Conservation (phyloP, 805 yeast genomes). For the Phaffomyces thermotolerans region DNA sequence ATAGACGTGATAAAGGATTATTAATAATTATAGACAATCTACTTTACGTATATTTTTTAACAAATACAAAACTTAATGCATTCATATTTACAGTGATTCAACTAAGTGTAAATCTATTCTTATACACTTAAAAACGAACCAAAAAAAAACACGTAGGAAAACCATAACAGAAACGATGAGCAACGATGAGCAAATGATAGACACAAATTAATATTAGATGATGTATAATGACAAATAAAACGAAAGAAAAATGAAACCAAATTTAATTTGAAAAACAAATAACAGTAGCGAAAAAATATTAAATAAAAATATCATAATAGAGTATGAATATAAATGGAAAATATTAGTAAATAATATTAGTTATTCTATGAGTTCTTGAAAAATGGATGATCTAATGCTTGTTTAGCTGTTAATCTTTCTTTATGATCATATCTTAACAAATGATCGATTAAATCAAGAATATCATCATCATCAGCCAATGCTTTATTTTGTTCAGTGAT, state of each 20-base stretch:
- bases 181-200: not conserved
- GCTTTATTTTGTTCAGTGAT: constrained; percentile 63
- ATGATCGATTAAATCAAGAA: constrained; percentile 74
- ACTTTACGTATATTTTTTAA: not conserved
- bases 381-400: constrained; percentile 69
- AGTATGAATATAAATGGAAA: too few species aligned
- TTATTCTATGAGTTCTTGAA: constrained; percentile 21
- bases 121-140: not conserved
- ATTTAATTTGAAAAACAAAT: not conserved
- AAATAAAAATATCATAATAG: not conserved
- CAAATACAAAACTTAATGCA: too few species aligned
- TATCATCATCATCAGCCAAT: constrained; percentile 59
- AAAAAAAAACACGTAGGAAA: not conserved
- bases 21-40: not conserved
- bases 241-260: not conserved
- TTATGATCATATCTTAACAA: constrained; percentile 82
- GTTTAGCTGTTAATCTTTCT: constrained; percentile 79
- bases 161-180: not conserved
- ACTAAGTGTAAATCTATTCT: too few species aligned
- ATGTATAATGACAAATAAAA: too few species aligned
- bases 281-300: not conserved
- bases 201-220: too few species aligned
- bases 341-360: not conserved
- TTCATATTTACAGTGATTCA: too few species aligned
- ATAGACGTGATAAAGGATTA: too few species aligned